phyloP scores from a whole-genome alignment of 1,284 basidiomycete genomes.

The Anthracocystis walkeri region DNA sequence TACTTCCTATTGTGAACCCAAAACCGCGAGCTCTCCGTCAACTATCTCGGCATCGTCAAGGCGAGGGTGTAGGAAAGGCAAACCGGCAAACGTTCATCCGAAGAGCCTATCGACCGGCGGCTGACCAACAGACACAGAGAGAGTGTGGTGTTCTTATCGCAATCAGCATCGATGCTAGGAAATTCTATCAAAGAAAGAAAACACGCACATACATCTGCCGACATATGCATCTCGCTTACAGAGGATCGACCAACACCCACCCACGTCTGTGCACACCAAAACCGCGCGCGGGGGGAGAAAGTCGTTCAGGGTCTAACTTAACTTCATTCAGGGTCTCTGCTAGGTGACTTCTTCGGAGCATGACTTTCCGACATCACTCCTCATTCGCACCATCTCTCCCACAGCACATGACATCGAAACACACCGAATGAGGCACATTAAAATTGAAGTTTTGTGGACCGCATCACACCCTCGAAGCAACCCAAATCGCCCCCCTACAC shows the following conservation, averaged over 20 bases:
- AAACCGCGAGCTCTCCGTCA: no score
- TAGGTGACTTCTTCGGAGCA: background rate
- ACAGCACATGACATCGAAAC: background rate
- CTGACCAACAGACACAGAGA: background rate
- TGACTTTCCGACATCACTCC: background rate
- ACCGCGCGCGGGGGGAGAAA: background rate
- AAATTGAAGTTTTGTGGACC: no score
- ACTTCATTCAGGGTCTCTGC: background rate
- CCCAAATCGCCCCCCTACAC: slow-evolving; percentile 88
- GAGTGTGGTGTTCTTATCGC: background rate
- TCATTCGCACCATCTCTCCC: background rate
- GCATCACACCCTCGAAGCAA: slow-evolving; percentile 73
- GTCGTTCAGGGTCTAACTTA: background rate
- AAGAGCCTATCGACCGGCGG: background rate
- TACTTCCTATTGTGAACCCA: no score
- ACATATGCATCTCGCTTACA: slow-evolving; percentile 18
- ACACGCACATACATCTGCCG: background rate
- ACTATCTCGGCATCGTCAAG: no score
- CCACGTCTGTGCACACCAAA: background rate
- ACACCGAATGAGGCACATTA: background rate
- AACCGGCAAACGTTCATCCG: background rate
- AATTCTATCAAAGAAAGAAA: slow-evolving; percentile 3
- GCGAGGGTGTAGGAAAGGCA: no score
- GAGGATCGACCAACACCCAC: slow-evolving; percentile 1
- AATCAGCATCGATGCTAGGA: background rate